Percentiles rank a stretch among this genome's conserved stretches.
phyloP scores from a whole-genome alignment of 306 rosid genomes.

The Acacia crassicarpa region DNA sequence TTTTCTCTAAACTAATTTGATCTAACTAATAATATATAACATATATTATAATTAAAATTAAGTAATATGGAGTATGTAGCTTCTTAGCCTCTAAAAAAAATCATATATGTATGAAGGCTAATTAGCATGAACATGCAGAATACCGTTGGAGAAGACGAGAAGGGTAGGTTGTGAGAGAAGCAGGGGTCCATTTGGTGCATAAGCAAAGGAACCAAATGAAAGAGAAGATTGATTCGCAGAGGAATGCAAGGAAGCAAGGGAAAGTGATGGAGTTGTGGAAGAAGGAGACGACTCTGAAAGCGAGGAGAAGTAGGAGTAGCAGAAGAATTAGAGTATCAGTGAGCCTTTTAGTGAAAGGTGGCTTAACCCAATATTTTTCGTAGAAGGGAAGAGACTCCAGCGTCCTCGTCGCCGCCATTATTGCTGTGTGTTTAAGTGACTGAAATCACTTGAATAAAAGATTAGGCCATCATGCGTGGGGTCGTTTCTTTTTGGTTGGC shows the following conservation, averaged over 20 bases:
- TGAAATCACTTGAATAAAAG: too few relatives aligned
- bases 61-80: too few relatives aligned
- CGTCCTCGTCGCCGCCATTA: conserved; percentile 22
- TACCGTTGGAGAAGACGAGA: not conserved
- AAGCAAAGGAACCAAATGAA: not conserved
- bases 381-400: conserved; percentile 8
- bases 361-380: conserved; percentile 34
- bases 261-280: not conserved
- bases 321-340: conserved; percentile 23
- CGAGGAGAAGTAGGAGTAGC: not conserved
- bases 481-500: too few relatives aligned
- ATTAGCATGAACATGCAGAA: too few relatives aligned
- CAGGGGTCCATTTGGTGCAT: not conserved
- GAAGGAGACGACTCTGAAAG: not conserved
- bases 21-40: too few relatives aligned
- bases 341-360: conserved; percentile 15
- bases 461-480: too few relatives aligned
- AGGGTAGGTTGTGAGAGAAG: not conserved
- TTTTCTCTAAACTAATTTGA: too few relatives aligned
- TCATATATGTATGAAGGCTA: too few relatives aligned
- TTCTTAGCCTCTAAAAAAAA: too few relatives aligned
- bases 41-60: too few relatives aligned
- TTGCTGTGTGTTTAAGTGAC: not conserved
- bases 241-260: not conserved
- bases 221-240: not conserved